Conservation (phyloP, 2,329 filamentous ascomycete species). For the Phyllosticta capitalensis region DNA sequence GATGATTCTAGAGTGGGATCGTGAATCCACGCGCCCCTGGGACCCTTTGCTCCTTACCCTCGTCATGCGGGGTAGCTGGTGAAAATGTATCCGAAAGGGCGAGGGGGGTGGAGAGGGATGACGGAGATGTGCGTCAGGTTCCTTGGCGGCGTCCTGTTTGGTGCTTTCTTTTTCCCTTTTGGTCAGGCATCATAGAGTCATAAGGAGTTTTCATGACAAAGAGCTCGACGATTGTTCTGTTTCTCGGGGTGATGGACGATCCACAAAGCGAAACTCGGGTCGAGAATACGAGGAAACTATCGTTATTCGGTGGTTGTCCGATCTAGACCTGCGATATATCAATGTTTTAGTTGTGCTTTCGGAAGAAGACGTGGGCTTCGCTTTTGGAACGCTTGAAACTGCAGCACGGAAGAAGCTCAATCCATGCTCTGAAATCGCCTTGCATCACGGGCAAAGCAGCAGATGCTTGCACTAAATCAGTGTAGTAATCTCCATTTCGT, state of each 20-base stretch:
- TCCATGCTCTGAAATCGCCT: not conserved
- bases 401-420: not conserved
- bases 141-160: not conserved
- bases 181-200: not conserved
- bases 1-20: not conserved
- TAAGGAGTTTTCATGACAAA: not conserved
- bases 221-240: not conserved
- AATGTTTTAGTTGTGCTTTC: not conserved
- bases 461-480: not conserved
- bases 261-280: not conserved
- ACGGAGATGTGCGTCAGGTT: not conserved
- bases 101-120: not conserved
- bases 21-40: not conserved
- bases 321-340: not conserved
- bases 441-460: not conserved
- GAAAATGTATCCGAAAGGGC: not conserved
- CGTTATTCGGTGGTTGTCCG: not conserved
- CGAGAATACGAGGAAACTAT: not conserved
- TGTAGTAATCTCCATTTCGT: not conserved
- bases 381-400: not conserved
- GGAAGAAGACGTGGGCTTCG: not conserved
- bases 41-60: not conserved
- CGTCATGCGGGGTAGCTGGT: not conserved
- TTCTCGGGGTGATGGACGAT: not conserved
- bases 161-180: not conserved